Conservation (phyloP, 495 filamentous ascomycete species). For the Hypoxylon fuscum region DNA sequence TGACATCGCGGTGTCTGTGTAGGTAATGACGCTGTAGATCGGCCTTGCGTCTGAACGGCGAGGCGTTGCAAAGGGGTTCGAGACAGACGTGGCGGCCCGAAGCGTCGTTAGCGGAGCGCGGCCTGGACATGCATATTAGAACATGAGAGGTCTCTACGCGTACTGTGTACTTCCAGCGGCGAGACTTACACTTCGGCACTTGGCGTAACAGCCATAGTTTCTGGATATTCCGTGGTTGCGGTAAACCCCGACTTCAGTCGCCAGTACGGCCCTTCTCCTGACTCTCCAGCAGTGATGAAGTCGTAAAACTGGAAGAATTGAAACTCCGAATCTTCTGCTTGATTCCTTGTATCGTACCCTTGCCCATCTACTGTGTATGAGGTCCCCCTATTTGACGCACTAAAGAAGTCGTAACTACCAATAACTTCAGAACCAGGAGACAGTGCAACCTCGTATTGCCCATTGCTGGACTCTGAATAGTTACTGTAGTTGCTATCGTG, state of each 20-base stretch:
- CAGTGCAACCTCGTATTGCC: slow-evolving; percentile 24
- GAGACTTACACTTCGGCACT: slow-evolving; percentile 27
- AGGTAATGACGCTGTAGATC: slow-evolving; percentile 58
- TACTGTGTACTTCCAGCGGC: not conserved
- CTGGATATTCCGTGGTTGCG: slow-evolving; percentile 16
- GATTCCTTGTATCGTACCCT: slow-evolving; percentile 7
- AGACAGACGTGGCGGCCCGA: slow-evolving; percentile 37
- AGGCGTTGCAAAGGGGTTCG: slow-evolving; percentile 42
- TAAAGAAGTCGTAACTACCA: slow-evolving; percentile 3
- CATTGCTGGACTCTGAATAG: slow-evolving; percentile 33
- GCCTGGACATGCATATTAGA: slow-evolving; percentile 25
- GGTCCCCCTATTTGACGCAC: not conserved
- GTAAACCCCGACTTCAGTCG: slow-evolving; percentile 21
- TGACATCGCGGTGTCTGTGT: slow-evolving; percentile 47
- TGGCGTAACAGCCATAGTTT: slow-evolving; percentile 2
- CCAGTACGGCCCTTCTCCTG: slow-evolving; percentile 34
- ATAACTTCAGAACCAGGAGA: slow-evolving; percentile 23
- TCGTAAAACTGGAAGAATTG: slow-evolving; percentile 30
- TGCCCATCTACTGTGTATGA: slow-evolving; percentile 15
- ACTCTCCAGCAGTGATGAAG: slow-evolving; percentile 26
- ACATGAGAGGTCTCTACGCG: not conserved
- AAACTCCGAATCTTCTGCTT: slow-evolving; percentile 5
- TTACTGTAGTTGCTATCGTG: slow-evolving; percentile 19
- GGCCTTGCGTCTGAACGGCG: slow-evolving; percentile 54
- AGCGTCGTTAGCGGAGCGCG: slow-evolving; percentile 19